phyloP scores from a whole-genome alignment of 2,329 filamentous ascomycete genomes.

The Clarireedia homoeocarpa region DNA sequence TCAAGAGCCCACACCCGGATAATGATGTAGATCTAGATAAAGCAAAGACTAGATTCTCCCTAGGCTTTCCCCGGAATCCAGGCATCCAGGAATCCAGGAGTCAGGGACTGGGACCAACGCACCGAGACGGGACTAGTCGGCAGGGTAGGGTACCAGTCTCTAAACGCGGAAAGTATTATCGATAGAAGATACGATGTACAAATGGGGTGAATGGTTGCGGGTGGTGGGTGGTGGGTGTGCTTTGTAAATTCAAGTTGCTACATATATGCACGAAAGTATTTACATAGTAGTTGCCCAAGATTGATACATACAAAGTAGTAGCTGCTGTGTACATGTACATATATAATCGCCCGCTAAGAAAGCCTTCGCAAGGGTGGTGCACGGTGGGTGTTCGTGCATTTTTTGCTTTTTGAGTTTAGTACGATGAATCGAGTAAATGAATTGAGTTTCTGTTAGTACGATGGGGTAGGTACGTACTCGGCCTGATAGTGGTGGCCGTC shows the following conservation, averaged over 20 bases:
- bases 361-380: neutral
- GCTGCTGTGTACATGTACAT: neutral
- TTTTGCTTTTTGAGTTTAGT: neutral
- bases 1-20: too few species aligned
- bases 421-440: neutral
- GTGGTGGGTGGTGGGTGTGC: too few species aligned
- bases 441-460: neutral
- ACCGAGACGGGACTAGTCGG: neutral
- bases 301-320: neutral
- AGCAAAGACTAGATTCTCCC: neutral
- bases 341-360: neutral
- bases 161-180: neutral
- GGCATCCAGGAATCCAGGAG: neutral
- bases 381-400: neutral
- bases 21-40: slow-evolving; percentile 1
- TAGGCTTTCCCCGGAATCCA: too few species aligned
- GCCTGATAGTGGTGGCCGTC: neutral
- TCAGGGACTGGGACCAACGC: neutral
- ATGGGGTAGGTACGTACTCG: neutral
- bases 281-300: neutral
- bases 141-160: neutral
- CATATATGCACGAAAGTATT: too few species aligned
- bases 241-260: too few species aligned
- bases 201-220: too few species aligned
- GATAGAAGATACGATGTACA: neutral